phyloP scores from a whole-genome alignment of 1,284 basidiomycete species.

The Xerocomus cyaneibrunnescens region DNA sequence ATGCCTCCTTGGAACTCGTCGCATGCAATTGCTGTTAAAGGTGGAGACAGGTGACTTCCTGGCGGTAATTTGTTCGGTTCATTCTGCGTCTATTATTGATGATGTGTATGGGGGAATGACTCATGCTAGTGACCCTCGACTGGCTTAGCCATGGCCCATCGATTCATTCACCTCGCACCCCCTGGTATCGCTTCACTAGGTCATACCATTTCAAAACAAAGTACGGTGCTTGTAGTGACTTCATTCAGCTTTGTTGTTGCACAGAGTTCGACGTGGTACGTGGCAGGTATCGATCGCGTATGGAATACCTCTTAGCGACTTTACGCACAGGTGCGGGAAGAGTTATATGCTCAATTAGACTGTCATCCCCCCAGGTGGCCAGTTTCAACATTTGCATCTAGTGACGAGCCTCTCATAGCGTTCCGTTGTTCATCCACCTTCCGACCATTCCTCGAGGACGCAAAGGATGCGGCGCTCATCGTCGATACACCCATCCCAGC shows the following conservation, averaged over 20 bases:
- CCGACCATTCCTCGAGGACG: conserved; percentile 65
- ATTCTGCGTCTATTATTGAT: too few relatives aligned
- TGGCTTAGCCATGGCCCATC: too few relatives aligned
- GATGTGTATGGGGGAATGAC: too few relatives aligned
- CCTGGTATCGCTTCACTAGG: not conserved
- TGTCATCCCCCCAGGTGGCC: conserved; percentile 54
- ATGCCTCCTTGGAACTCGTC: too few relatives aligned
- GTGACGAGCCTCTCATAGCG: conserved; percentile 53
- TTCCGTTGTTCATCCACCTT: conserved; percentile 67
- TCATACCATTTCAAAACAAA: conserved; percentile 13
- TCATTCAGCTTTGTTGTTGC: conserved; percentile 11
- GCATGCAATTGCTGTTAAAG: too few relatives aligned
- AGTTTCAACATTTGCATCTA: conserved; percentile 53
- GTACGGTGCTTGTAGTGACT: conserved; percentile 2
- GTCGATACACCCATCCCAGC: conserved; percentile 56
- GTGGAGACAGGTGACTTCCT: too few relatives aligned
- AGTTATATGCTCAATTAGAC: conserved; percentile 55
- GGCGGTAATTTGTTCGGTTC: too few relatives aligned
- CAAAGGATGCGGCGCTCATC: conserved; percentile 43
- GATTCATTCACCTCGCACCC: too few relatives aligned
- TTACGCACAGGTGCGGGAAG: conserved; percentile 58
- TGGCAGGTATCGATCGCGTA: not conserved
- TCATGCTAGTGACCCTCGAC: too few relatives aligned
- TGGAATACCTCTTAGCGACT: not conserved
- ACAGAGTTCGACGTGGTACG: conserved; percentile 28